Percentiles rank a stretch among this genome's conserved stretches.
Evolutionary conservation across 306 rosid genomes (phyloP).

Genomic region (Vigna mungo): DNA sequence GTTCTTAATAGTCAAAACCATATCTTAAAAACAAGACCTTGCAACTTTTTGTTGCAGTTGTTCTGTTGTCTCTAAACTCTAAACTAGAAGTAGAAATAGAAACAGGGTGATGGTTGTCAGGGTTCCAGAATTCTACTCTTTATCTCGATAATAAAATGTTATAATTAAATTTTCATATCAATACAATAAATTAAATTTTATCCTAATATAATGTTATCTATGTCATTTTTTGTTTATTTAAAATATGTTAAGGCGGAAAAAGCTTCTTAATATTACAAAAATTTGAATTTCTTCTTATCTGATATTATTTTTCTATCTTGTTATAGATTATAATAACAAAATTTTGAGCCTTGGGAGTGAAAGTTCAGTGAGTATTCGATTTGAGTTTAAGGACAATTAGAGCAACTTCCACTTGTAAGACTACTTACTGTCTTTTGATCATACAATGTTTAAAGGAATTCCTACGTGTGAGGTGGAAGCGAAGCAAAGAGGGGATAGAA

Average conservation of each 20-base stretch:
- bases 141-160: no score
- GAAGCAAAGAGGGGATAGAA: conserved; percentile 31
- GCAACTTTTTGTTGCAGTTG: conserved; percentile 4
- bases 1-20: conserved; percentile 20
- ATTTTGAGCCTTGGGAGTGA: conserved; percentile 55
- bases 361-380: conserved; percentile 47
- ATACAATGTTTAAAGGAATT: conserved; percentile 6
- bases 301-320: no score
- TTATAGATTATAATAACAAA: conserved; percentile 25
- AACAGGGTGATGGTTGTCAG: neutral
- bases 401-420: conserved; percentile 50
- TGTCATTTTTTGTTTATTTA: neutral
- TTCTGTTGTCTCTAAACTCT: neutral
- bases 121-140: conserved; percentile 4
- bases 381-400: conserved; percentile 43
- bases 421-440: conserved; percentile 14
- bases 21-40: neutral
- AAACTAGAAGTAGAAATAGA: neutral
- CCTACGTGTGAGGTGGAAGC: conserved; percentile 35
- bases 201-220: neutral
- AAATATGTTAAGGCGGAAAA: neutral
- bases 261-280: no score
- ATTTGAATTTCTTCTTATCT: neutral
- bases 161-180: neutral
- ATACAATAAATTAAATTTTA: no score